phyloP scores from a whole-genome alignment of 768 basidiomycete species.

The Arthromyces matolae region DNA sequence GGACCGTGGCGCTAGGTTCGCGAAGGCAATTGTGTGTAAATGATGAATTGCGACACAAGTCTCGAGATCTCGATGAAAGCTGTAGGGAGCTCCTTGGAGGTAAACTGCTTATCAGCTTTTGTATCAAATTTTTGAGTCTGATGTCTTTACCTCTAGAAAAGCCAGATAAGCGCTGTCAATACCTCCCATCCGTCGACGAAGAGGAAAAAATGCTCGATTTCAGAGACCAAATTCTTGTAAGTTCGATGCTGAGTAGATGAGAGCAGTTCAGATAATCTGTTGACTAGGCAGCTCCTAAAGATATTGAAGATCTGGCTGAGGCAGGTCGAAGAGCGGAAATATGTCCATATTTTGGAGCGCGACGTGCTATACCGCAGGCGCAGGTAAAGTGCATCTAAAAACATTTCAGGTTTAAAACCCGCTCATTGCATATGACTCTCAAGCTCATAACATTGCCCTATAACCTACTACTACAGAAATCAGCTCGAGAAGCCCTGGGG shows the following conservation, averaged over 20 bases:
- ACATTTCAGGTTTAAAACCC: not conserved
- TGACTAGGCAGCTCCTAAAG: slow-evolving; percentile 77
- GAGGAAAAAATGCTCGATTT: slow-evolving; percentile 74
- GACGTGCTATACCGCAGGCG: slow-evolving; percentile 84
- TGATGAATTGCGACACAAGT: slow-evolving; percentile 60
- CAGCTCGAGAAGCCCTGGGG: slow-evolving; percentile 81
- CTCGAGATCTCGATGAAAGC: slow-evolving; percentile 78
- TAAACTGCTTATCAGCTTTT: slow-evolving; percentile 27
- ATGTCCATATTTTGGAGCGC: slow-evolving; percentile 93
- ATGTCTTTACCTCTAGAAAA: slow-evolving; percentile 39
- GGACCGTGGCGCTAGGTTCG: slow-evolving; percentile 84
- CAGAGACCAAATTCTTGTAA: slow-evolving; percentile 81
- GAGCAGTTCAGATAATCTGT: not conserved
- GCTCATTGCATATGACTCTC: not conserved
- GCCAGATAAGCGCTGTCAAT: slow-evolving; percentile 67
- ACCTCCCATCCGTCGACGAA: slow-evolving; percentile 69
- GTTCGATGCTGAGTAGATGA: slow-evolving; percentile 13
- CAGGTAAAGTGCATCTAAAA: slow-evolving; percentile 47
- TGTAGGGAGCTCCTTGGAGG: slow-evolving; percentile 81
- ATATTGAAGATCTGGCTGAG: slow-evolving; percentile 87
- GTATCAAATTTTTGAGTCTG: not conserved
- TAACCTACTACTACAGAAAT: slow-evolving; percentile 81
- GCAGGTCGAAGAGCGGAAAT: slow-evolving; percentile 64
- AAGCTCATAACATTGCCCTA: slow-evolving; percentile 93
- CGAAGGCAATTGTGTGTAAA: slow-evolving; percentile 93